phyloP scores from a whole-genome alignment of 106 monocot genomes.

The Hemerocallis citrina region DNA sequence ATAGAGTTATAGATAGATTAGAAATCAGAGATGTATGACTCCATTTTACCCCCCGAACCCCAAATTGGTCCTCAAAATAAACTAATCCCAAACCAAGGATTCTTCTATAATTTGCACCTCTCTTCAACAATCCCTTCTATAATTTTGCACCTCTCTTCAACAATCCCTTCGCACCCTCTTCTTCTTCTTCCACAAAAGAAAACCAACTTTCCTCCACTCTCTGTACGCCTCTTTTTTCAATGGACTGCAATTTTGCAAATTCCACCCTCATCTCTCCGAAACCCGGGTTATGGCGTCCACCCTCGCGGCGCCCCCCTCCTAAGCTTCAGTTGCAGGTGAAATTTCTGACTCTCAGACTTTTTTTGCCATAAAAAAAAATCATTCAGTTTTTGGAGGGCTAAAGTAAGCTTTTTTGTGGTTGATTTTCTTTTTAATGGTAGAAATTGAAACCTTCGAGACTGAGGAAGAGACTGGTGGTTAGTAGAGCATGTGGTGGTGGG shows the following conservation, averaged over 20 bases:
- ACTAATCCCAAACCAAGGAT: too few relatives aligned
- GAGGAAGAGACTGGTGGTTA: constrained; percentile 10
- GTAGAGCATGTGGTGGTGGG: constrained; percentile 27
- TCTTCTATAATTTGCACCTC: too few relatives aligned
- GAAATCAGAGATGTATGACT: too few relatives aligned
- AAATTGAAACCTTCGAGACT: constrained; percentile 17
- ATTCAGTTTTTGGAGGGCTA: too few relatives aligned
- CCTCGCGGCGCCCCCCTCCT: constrained; percentile 1
- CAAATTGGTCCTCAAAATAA: too few relatives aligned
- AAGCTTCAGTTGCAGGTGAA: constrained; percentile 27
- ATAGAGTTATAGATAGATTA: too few relatives aligned
- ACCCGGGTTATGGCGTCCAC: background rate
- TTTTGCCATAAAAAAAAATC: background rate
- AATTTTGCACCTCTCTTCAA: too few relatives aligned
- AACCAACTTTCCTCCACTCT: background rate
- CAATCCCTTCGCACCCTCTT: too few relatives aligned
- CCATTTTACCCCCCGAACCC: too few relatives aligned
- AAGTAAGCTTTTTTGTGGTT: background rate
- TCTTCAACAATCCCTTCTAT: too few relatives aligned
- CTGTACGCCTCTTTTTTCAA: background rate
- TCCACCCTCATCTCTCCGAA: constrained; percentile 6
- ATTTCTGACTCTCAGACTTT: background rate
- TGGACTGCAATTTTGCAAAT: constrained; percentile 13
- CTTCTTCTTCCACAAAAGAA: too few relatives aligned
- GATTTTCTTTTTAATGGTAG: constrained; percentile 10